Conservation (phyloP, 208 protist genomes). For the Trypanosomatidae sp. region DNA sequence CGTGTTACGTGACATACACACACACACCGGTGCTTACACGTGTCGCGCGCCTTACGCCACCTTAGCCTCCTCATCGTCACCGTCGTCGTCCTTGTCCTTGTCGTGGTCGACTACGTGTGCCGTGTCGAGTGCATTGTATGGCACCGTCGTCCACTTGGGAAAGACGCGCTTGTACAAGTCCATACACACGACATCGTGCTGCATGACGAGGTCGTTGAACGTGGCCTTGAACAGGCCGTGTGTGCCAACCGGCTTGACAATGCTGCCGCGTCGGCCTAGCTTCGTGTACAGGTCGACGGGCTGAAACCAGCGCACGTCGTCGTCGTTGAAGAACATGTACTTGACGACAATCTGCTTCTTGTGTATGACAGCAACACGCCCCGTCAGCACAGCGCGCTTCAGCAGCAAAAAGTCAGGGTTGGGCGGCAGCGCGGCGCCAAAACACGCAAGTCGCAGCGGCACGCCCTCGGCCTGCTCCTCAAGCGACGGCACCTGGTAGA, state of each 20-base stretch:
- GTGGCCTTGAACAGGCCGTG: slow-evolving; percentile 95
- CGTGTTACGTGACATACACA: neutral
- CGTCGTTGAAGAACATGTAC: slow-evolving; percentile 92
- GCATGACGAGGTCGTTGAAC: slow-evolving; percentile 90
- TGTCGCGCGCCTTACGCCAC: too few species aligned
- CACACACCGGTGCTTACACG: neutral
- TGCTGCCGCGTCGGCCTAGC: slow-evolving; percentile 89
- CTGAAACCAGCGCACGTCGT: slow-evolving; percentile 96
- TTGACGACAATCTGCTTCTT: slow-evolving; percentile 92
- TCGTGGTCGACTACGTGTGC: too few species aligned
- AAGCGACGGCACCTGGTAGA: slow-evolving; percentile 77
- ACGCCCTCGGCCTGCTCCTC: slow-evolving; percentile 67
- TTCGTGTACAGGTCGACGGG: slow-evolving; percentile 95
- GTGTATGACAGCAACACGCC: slow-evolving; percentile 78
- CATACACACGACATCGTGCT: slow-evolving; percentile 96
- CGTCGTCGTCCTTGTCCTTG: too few species aligned
- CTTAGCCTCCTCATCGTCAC: slow-evolving; percentile 17
- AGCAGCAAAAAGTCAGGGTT: slow-evolving; percentile 76
- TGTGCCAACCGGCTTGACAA: slow-evolving; percentile 92
- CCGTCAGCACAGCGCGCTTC: slow-evolving; percentile 63
- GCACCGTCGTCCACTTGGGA: slow-evolving; percentile 84
- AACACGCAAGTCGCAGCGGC: slow-evolving; percentile 57
- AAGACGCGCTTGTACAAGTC: slow-evolving; percentile 96
- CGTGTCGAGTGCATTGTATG: too few species aligned
- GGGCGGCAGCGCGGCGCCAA: slow-evolving; percentile 57